A percentile compares a stretch with the other conserved stretches of the same genome.
These are phyloP conservation scores for Phytophthora boehmeriae DNA, from an alignment of 352 stramenopile genomes.

Conservation along the genomic window DNA sequence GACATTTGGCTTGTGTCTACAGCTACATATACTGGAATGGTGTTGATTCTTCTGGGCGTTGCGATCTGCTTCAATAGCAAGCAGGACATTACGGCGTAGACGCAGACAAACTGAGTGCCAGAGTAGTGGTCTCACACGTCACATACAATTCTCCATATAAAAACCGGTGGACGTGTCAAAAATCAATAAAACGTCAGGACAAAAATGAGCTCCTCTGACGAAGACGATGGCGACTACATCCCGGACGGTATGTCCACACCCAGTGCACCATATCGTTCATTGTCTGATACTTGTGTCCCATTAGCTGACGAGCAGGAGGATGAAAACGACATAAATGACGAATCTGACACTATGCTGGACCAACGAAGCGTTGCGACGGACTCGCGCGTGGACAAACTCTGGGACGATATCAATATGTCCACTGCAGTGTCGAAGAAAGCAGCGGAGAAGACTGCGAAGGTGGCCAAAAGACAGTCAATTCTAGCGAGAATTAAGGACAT, in stretches of 20 bases:
- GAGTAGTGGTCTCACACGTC: constrained; percentile 6
- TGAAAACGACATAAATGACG: background rate
- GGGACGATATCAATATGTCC: constrained; percentile 67
- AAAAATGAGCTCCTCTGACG: constrained; percentile 66
- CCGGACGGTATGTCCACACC: constrained; percentile 45
- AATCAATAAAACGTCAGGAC: constrained; percentile 7
- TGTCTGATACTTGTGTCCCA: too few species aligned
- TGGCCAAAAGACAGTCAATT: constrained; percentile 10
- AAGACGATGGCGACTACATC: constrained; percentile 77
- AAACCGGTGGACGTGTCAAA: constrained; percentile 5
- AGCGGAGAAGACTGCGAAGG: constrained; percentile 54
- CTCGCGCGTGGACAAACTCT: constrained; percentile 53
- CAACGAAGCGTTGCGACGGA: constrained; percentile 33
- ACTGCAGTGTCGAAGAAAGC: constrained; percentile 62
- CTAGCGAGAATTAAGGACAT: too few species aligned
- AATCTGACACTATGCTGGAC: background rate
- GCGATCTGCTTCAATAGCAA: constrained; percentile 78
- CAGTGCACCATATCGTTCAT: background rate
- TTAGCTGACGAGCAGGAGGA: constrained; percentile 21
- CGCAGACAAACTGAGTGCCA: background rate
- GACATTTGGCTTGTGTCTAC: background rate
- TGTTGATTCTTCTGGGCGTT: constrained; percentile 65
- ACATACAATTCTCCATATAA: constrained; percentile 5
- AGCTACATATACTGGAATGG: constrained; percentile 72
- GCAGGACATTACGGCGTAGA: constrained; percentile 2